phyloP scores from a whole-genome alignment of 768 basidiomycete species.

The Lactarius sanguifluus region DNA sequence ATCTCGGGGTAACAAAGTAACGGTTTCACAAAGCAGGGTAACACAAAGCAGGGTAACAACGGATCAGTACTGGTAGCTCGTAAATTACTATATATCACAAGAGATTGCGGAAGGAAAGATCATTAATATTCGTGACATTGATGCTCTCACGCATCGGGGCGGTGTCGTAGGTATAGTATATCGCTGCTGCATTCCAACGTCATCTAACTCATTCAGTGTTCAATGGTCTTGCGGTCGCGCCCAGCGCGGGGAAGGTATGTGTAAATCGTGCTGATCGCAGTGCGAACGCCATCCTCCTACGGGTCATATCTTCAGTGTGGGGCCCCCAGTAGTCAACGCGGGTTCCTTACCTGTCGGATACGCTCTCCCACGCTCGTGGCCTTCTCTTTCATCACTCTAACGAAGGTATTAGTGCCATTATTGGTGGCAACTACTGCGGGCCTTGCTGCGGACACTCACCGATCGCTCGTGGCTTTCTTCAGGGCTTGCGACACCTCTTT shows the following conservation, averaged over 20 bases:
- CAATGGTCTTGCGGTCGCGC: slow-evolving; percentile 30
- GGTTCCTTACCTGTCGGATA: slow-evolving; percentile 39
- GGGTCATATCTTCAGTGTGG: slow-evolving; percentile 5
- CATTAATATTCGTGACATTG: not conserved
- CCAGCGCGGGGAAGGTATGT: slow-evolving; percentile 48
- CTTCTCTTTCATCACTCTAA: slow-evolving; percentile 59
- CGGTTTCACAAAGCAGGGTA: not conserved
- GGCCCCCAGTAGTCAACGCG: not conserved
- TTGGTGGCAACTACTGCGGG: not conserved
- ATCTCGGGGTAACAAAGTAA: not conserved
- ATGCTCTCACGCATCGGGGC: not conserved
- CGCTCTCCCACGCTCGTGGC: slow-evolving; percentile 48
- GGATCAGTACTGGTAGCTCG: not conserved
- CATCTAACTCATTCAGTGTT: slow-evolving; percentile 7
- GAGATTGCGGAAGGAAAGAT: not conserved
- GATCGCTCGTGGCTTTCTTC: slow-evolving; percentile 53
- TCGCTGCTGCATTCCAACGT: not conserved
- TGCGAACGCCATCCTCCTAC: slow-evolving; percentile 60
- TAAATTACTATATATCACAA: not conserved
- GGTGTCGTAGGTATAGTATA: not conserved
- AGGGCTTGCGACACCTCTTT: slow-evolving; percentile 54
- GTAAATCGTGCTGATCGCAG: slow-evolving; percentile 54
- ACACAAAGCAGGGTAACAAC: not conserved
- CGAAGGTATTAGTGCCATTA: not conserved
- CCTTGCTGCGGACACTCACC: slow-evolving; percentile 40